A percentile compares a stretch with the other conserved stretches of the same genome.
Conservation (phyloP, 768 basidiomycete genomes). For the Tylopilus plumbeoviolaceoides region DNA sequence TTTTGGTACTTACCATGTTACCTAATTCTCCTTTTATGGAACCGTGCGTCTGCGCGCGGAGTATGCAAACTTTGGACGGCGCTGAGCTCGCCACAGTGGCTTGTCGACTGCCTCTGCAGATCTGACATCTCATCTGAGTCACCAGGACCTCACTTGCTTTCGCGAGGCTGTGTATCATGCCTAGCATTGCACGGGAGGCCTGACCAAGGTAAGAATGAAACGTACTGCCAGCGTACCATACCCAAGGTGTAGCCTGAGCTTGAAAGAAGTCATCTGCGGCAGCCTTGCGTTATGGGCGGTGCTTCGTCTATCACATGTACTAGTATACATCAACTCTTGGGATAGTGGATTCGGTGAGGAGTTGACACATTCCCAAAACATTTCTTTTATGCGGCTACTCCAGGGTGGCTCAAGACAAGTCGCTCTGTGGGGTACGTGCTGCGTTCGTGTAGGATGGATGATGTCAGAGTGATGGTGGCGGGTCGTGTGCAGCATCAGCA, state of each 20-base stretch:
- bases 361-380: neutral
- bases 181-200: slow-evolving; percentile 61
- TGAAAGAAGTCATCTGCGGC: slow-evolving; percentile 51
- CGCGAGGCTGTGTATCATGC: slow-evolving; percentile 64
- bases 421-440: slow-evolving; percentile 54
- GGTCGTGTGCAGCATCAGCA: slow-evolving; percentile 74
- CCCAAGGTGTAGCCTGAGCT: slow-evolving; percentile 44
- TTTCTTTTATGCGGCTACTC: too few species aligned
- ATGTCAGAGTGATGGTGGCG: slow-evolving; percentile 73
- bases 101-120: neutral
- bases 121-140: neutral
- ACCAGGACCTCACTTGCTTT: slow-evolving; percentile 41
- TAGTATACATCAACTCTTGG: slow-evolving; percentile 72
- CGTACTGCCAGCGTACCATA: slow-evolving; percentile 10
- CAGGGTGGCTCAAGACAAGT: slow-evolving; percentile 50
- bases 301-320: slow-evolving; percentile 20
- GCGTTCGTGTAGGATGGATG: slow-evolving; percentile 76
- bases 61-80: slow-evolving; percentile 1
- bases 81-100: neutral
- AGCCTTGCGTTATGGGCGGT: slow-evolving; percentile 11
- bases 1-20: too few species aligned
- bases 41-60: too few species aligned
- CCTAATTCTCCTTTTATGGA: too few species aligned
- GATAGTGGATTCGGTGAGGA: slow-evolving; percentile 44
- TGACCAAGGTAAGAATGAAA: slow-evolving; percentile 54